Evolutionary conservation across 2,329 filamentous ascomycete genomes (phyloP), one percentile per base, ranked within the genome.

Genomic region (Neobulgaria alba): DNA sequence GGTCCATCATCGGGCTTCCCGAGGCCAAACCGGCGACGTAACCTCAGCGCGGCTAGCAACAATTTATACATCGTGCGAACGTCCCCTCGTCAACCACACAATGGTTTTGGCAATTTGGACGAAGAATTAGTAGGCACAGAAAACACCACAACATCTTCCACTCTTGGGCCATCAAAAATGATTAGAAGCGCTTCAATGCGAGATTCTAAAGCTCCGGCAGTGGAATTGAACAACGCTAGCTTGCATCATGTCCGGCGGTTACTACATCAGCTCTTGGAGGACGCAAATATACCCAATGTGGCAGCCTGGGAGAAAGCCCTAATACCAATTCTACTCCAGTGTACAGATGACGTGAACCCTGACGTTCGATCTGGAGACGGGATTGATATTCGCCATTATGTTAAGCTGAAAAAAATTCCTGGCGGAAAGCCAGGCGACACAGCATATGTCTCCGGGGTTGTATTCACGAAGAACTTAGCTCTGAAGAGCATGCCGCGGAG

Each of bases 381-480:
- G 57, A 96, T 98, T 72, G 92, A 98, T 59, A 92, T 98, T 45
- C 77, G 92, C 3, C 89, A 96, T 59, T 98, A 95, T 57, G 87
- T 98, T 48, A 98, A 98, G 60, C 66, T 98, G 20, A 98, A 98
- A 61, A 94, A 93, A 59, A 92, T 98, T 10, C 85, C 89, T 0
- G 90, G 92, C 12, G 90, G 89, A 12, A 82, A 76, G 49, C 89
- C 90, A 14, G 80, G 85, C 17, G 90, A 98, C 62, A 96, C 90
- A 5, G 81, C 82, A n/a, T 98, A 98, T 61, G 83, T 96, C 12
- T 95, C 92, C 8, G 93, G 92, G 0, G 82, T 98, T 7, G 89
- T 98, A 1, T 98, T 98, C 60, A 92, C 88, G 10, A 98, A 98
- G 60, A 98, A 98, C 49, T 68, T 98, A 37, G 92, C 93, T 0